Evolutionary conservation across 139 green algal genomes (phyloP).

Genomic region (Closterium sp.): DNA sequence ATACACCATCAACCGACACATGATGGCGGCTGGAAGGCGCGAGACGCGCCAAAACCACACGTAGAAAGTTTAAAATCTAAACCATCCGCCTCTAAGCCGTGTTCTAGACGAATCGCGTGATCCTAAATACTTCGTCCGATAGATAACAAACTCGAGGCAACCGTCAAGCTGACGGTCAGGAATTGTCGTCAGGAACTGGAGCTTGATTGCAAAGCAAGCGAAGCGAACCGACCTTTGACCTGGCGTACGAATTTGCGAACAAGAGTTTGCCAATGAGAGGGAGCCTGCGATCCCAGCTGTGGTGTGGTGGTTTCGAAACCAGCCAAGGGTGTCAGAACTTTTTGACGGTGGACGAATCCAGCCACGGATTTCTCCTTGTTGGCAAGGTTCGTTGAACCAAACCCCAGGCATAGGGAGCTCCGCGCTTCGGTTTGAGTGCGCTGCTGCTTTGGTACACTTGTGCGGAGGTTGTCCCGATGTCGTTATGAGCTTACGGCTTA

Average conservation of each 20-base stretch:
- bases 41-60: not conserved
- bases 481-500: no score
- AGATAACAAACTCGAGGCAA: not conserved
- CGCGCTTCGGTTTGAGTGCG: not conserved
- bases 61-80: not conserved
- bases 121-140: not conserved
- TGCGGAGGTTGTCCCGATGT: no score
- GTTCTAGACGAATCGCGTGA: not conserved
- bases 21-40: slow-evolving; percentile 40
- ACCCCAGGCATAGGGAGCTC: not conserved
- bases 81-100: not conserved
- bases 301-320: not conserved
- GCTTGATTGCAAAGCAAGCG: not conserved
- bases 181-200: no score
- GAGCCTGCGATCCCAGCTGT: not conserved
- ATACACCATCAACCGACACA: slow-evolving; percentile 91
- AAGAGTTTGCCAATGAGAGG: no score
- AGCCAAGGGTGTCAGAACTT: not conserved
- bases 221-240: not conserved
- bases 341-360: not conserved
- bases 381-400: not conserved
- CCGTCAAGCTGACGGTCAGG: not conserved
- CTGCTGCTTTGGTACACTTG: not conserved
- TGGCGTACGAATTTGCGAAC: not conserved
- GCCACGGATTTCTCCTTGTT: not conserved